Evolutionary conservation across 2,329 filamentous ascomycete genomes (phyloP).

Genomic region (Pseudocercospora crystallina): DNA sequence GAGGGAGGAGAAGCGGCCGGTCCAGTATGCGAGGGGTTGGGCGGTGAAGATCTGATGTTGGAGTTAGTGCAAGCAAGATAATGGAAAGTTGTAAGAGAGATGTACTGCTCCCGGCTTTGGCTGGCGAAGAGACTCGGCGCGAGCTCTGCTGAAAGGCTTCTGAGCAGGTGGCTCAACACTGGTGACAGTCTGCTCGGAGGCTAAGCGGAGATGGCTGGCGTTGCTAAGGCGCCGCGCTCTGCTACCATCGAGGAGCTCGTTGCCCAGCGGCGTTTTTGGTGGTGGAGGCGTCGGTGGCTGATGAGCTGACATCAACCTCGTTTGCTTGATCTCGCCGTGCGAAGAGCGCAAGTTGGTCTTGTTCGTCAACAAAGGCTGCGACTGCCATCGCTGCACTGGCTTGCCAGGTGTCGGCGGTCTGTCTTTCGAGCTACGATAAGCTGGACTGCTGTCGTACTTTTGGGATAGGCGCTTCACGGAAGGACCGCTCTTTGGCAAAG

Average conservation of each 20-base stretch:
- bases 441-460: conserved; percentile 29
- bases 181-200: conserved; percentile 4
- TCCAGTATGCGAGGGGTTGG: conserved; percentile 57
- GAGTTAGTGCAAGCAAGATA: too few species aligned
- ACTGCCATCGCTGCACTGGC: conserved; percentile 33
- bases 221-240: conserved; percentile 10
- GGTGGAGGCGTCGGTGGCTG: conserved; percentile 31
- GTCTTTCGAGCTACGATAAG: conserved; percentile 23
- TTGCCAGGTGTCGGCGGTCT: conserved; percentile 23
- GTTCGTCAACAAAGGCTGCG: conserved; percentile 32
- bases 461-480: conserved; percentile 16
- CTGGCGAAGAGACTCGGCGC: conserved; percentile 5
- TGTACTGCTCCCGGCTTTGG: conserved; percentile 12
- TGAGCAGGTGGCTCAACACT: not conserved
- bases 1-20: conserved; percentile 59
- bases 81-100: not conserved
- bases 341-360: conserved; percentile 24
- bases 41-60: conserved; percentile 17
- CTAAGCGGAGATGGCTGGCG: conserved; percentile 7
- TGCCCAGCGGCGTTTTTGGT: conserved; percentile 22
- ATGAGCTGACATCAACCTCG: conserved; percentile 32
- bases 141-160: not conserved
- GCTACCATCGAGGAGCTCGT: conserved; percentile 11
- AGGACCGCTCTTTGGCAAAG: not conserved
- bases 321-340: conserved; percentile 33